Evolutionary conservation across 306 rosid species (phyloP), one percentile per base, ranked within the genome.

Genomic region (Citrullus colocynthis): DNA sequence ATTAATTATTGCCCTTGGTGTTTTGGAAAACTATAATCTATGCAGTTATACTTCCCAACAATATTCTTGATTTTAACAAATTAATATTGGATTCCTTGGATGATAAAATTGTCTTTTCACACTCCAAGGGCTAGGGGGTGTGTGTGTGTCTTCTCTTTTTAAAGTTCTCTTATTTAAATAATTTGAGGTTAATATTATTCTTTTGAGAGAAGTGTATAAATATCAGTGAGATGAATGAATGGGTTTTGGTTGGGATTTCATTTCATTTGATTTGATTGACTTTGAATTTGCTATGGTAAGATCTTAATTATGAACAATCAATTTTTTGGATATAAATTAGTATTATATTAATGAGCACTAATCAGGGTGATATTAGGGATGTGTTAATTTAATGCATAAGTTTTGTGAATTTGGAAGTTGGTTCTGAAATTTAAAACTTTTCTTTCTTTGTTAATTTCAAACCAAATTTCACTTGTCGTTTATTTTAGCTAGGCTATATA

Each of bases 51-150:
- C 49, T 74, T 54, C 78, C 78, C 78, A 74, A 74, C 78, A 74
- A 30, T 52, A 74, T 51, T 74, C 78, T 74, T 74, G 78, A 74
- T 74, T 74, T 52, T 74, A 54, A 74, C 78, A 74, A 74, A 52
- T 52, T 51, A 74, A 74, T 51, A 52, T 30, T 74, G 63, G 63
- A 74, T 51, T 74, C 78, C 78, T 52, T 74, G 61, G n/a, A 60
- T 69, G 59, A 79, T 20, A 37, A 21, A 79, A 71, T 54, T 52
- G 78, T 44, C 36, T 66, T 42, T 79, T 54, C 56, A 55, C 55
- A 55, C 34, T 74, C 42, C 62, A 74, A 66, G 52, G 24, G 37
- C 20, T 20, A 42, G 49, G 20, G 48, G n/a, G 70, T 62, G 44
- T 60, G 64, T 37, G 7, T 67, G 7, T 69, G 3, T 32, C 36